Base-by-base conservation (phyloP, 1,139 yeast species). In the Suhomyces taliae region DNA sequence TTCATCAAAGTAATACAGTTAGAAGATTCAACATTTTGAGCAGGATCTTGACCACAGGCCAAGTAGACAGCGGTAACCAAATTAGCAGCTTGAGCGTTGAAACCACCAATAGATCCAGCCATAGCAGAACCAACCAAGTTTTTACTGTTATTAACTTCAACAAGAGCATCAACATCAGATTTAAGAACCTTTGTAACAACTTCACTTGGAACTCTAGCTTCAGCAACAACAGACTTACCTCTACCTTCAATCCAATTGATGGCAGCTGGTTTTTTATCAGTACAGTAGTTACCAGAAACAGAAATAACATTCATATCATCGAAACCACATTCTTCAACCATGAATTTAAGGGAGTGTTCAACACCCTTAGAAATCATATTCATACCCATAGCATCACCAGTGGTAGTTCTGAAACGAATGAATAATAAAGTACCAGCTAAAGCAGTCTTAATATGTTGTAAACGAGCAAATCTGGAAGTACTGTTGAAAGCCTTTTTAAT, bases 371-470 rank as follows among this genome's bases (percentile, higher is more conserved):
- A 93, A 55, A 93, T 95, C 99, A 93, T 95, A 66, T 93, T 93
- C 99, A 93, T 93, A 56, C 99, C 99, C 99, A 93, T 93, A 15
- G 99, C 99, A 74, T 93, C 99, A 68, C 99, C 99, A 34, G 99
- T 93, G 37, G 97, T 90, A 27, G 99, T 93, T 65, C 91, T 83
- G 76, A 93, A 93, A 61, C 99, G 83, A 59, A 95, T 86, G 63
- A 81, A 93, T 59, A 95, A 75, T 55, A 87, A 75, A 45, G 88
- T 87, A 37, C 99, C 99, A n/a, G 99, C 99, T 66, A 93, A 74
- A 2, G 98, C 96, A 29, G 98, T 90, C 67, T 90, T 88, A 56
- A 91, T 77, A 58, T 87, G 86, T 69, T 89, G 96, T 61, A 93
- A 81, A 62, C 97, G 83, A 19, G 99, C 99, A 72, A 93, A 93